Evolutionary conservation across 306 rosid genomes (phyloP).

Genomic region (Coriaria nepalensis): DNA sequence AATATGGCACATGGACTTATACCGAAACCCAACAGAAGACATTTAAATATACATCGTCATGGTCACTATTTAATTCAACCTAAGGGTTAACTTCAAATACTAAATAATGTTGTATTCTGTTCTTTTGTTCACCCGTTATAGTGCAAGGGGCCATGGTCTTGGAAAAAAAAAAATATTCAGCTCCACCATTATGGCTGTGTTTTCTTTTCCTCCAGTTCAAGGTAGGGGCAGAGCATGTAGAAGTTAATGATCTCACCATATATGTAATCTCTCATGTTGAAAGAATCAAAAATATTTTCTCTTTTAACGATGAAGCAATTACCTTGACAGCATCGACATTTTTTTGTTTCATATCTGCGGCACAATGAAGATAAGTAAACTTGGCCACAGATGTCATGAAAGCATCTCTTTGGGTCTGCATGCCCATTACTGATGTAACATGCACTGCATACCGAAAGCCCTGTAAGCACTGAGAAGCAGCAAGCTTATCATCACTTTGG

Average conservation of each 20-base stretch:
- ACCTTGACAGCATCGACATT: constrained; percentile 99
- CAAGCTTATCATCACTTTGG: constrained; percentile 92
- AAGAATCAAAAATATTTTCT: background rate
- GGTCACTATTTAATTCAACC: no score
- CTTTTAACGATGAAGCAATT: constrained; percentile 10
- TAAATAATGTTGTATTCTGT: background rate
- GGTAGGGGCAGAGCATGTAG: no score
- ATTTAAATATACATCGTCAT: no score
- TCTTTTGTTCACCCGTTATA: background rate
- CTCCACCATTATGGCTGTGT: background rate
- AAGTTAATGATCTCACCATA: background rate
- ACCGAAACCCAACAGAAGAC: background rate
- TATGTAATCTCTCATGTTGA: background rate
- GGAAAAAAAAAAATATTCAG: constrained; percentile 1
- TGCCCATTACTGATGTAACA: constrained; percentile 86
- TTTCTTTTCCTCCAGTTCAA: no score
- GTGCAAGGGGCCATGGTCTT: background rate
- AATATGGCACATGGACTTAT: background rate
- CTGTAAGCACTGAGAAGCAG: constrained; percentile 78
- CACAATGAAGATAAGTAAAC: constrained; percentile 91
- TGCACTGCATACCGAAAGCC: constrained; percentile 94
- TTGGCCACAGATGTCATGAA: constrained; percentile 97
- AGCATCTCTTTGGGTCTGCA: constrained; percentile 99
- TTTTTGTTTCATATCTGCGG: constrained; percentile 97
- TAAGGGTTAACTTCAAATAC: no score